Percentiles rank a stretch among this genome's conserved stretches.
Conservation (phyloP, 1,139 yeast genomes). For the Lodderomyces elongisporus region DNA sequence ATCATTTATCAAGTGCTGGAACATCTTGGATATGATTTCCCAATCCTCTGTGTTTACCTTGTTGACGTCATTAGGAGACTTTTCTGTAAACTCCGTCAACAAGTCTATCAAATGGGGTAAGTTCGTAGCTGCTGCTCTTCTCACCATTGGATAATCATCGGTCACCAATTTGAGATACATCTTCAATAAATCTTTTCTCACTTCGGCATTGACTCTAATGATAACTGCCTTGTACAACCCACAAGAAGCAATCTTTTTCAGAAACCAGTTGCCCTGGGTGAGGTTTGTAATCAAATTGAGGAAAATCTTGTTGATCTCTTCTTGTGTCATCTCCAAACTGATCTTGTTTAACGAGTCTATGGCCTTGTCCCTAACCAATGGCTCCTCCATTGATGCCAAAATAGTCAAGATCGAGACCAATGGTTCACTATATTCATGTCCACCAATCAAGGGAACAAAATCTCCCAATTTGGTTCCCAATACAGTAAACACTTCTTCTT, state of each 20-base stretch:
- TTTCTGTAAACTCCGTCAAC: constrained; percentile 37
- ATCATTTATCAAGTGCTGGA: constrained; percentile 72
- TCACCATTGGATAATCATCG: constrained; percentile 98
- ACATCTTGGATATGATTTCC: constrained; percentile 77
- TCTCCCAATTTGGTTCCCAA: constrained; percentile 86
- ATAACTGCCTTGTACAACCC: constrained; percentile 79
- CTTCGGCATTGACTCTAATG: constrained; percentile 50
- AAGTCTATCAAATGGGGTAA: constrained; percentile 68
- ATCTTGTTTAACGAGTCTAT: constrained; percentile 77
- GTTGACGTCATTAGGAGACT: constrained; percentile 18
- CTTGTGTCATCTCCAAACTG: constrained; percentile 58
- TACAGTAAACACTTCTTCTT: constrained; percentile 94
- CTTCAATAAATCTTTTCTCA: constrained; percentile 58
- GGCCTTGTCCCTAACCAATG: constrained; percentile 94
- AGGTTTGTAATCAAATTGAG: constrained; percentile 74
- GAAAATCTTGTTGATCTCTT: constrained; percentile 63
- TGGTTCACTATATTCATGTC: constrained; percentile 69
- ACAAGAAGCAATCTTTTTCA: constrained; percentile 86
- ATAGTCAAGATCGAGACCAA: constrained; percentile 83
- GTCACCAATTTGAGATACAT: constrained; percentile 66
- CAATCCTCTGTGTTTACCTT: constrained; percentile 49
- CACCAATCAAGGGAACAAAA: constrained; percentile 85
- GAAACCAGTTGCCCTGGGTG: constrained; percentile 91
- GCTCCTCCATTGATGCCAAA: constrained; percentile 92
- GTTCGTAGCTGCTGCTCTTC: constrained; percentile 87